A percentile compares a stretch with the other conserved stretches of the same genome.
These are phyloP conservation scores for Sclerotinia borealis DNA, from an alignment of 2,329 filamentous ascomycete genomes.

Conservation along the genomic window DNA sequence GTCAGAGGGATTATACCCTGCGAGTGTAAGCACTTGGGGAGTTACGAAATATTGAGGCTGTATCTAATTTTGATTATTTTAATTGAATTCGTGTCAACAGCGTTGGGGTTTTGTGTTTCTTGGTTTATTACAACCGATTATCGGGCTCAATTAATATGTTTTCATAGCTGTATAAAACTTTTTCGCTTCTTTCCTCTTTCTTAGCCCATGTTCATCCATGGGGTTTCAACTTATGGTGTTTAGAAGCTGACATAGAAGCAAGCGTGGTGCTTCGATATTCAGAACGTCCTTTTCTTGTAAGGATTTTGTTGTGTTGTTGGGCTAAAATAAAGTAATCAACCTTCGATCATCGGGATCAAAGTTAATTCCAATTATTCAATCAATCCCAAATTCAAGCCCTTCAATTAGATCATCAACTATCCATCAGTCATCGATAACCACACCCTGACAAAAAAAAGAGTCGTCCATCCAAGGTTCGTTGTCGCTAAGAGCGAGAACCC, in stretches of 20 bases:
- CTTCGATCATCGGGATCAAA: neutral
- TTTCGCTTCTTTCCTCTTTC: neutral
- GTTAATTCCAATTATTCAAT: neutral
- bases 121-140: neutral
- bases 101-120: neutral
- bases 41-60: constrained; percentile 10
- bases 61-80: constrained; percentile 4
- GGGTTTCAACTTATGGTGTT: neutral
- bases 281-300: neutral
- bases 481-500: constrained; percentile 1
- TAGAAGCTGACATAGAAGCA: neutral
- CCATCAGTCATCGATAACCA: constrained; percentile 1
- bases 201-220: neutral
- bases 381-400: neutral
- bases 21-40: constrained; percentile 1
- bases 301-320: neutral
- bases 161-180: neutral
- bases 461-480: constrained; percentile 5
- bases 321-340: neutral
- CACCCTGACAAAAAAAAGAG: neutral
- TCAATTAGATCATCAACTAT: neutral
- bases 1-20: neutral
- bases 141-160: neutral
- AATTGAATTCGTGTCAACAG: neutral
- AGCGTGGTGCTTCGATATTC: constrained; percentile 10